These are phyloP conservation scores for Aotearoamyces nothofagi DNA, from an alignment of 2,329 filamentous ascomycete species.

Conservation along the genomic window DNA sequence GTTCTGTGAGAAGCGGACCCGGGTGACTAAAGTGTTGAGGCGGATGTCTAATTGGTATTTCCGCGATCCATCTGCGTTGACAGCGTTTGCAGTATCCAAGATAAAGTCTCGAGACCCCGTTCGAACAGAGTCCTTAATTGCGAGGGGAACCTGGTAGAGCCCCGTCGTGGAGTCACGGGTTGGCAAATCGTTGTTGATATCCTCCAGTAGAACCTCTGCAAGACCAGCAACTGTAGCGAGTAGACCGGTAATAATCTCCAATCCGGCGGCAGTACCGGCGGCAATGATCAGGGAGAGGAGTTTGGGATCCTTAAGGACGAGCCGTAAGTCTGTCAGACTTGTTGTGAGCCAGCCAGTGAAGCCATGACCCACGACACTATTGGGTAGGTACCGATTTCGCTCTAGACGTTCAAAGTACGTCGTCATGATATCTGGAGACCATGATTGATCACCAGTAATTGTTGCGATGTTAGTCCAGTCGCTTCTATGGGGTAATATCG, in stretches of 20 bases:
- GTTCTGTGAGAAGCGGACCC: constrained; percentile 22
- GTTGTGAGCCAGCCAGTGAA: constrained; percentile 17
- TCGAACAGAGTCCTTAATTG: constrained; percentile 7
- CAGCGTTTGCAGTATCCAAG: constrained; percentile 10
- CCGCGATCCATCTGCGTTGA: constrained; percentile 8
- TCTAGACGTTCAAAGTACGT: constrained; percentile 10
- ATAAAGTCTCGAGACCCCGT: constrained; percentile 13
- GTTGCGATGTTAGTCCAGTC: constrained; percentile 11
- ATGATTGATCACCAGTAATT: constrained; percentile 13
- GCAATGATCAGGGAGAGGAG: constrained; percentile 6
- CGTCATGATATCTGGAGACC: constrained; percentile 11
- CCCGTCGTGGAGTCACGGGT: constrained; percentile 7
- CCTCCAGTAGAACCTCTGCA: constrained; percentile 4
- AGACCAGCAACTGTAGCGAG: constrained; percentile 5
- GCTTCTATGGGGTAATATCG: constrained; percentile 8
- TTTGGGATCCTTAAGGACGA: constrained; percentile 8
- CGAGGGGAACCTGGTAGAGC: constrained; percentile 12
- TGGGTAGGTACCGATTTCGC: constrained; percentile 6
- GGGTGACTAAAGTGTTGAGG: constrained; percentile 21
- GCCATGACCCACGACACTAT: constrained; percentile 8
- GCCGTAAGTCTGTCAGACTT: constrained; percentile 3
- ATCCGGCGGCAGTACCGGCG: constrained; percentile 7
- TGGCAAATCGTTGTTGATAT: constrained; percentile 6
- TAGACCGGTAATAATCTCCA: constrained; percentile 3
- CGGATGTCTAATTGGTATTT: constrained; percentile 10